Percentiles rank a stretch among this genome's conserved stretches.
Evolutionary conservation across 2,329 filamentous ascomycete genomes (phyloP).

Genomic region (Aspergillus sp.): DNA sequence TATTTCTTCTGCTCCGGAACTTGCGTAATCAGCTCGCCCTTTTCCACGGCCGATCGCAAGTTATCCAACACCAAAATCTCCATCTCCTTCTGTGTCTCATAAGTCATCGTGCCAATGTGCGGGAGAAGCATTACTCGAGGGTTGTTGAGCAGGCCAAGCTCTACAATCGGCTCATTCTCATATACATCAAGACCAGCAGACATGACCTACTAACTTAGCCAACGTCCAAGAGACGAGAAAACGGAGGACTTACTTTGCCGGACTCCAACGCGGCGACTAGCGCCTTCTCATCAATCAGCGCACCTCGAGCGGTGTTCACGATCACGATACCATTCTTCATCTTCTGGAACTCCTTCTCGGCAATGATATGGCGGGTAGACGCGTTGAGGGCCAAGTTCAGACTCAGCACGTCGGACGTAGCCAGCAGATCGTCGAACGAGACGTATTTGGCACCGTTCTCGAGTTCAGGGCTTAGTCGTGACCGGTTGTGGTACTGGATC

Average conservation of each 20-base stretch:
- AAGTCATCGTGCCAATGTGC: slow-evolving; percentile 61
- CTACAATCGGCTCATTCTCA: slow-evolving; percentile 47
- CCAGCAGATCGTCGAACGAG: slow-evolving; percentile 47
- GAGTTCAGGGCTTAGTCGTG: slow-evolving; percentile 40
- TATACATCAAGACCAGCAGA: slow-evolving; percentile 50
- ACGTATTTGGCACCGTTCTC: slow-evolving; percentile 46
- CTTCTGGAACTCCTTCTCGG: slow-evolving; percentile 44
- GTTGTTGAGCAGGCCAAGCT: slow-evolving; percentile 49
- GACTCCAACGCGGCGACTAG: slow-evolving; percentile 46
- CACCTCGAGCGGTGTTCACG: slow-evolving; percentile 47
- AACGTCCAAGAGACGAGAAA: not conserved
- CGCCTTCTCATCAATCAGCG: slow-evolving; percentile 48
- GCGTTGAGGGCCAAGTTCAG: slow-evolving; percentile 47
- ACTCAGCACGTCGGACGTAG: slow-evolving; percentile 47
- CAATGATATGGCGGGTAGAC: slow-evolving; percentile 48
- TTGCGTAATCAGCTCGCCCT: slow-evolving; percentile 59
- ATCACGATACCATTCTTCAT: slow-evolving; percentile 48
- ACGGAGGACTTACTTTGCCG: slow-evolving; percentile 37
- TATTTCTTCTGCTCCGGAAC: slow-evolving; percentile 57
- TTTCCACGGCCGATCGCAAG: slow-evolving; percentile 56
- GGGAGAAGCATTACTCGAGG: slow-evolving; percentile 55
- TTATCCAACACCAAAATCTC: slow-evolving; percentile 60
- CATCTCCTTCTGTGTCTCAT: slow-evolving; percentile 63
- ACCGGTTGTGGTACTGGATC: slow-evolving; percentile 50
- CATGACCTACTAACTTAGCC: slow-evolving; percentile 29